Conservation (phyloP, 2,329 filamentous ascomycete species). For the Bipolaris victoriae region DNA sequence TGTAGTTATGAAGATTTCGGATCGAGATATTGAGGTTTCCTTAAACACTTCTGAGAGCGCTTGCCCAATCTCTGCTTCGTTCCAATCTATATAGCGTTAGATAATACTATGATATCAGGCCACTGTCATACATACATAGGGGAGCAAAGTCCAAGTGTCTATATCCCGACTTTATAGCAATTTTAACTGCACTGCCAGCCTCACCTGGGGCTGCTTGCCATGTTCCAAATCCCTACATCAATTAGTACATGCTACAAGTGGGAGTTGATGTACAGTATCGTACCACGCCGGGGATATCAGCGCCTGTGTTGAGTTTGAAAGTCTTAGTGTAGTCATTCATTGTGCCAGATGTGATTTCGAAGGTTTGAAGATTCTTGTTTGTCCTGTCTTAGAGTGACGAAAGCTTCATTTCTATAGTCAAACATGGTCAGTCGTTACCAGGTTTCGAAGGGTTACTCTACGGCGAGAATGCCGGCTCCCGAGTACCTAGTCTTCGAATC, state of each 20-base stretch:
- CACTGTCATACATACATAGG: background rate
- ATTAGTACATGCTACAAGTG: background rate
- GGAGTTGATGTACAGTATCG: background rate
- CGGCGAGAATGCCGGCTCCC: background rate
- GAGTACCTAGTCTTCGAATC: background rate
- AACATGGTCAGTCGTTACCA: background rate
- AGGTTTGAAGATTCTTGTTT: background rate
- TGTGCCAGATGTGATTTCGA: background rate
- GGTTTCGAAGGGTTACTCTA: background rate
- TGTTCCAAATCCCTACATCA: slow-evolving; percentile 41
- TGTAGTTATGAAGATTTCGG: slow-evolving; percentile 62
- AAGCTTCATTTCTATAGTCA: background rate
- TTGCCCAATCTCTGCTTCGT: slow-evolving; percentile 41
- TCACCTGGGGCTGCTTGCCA: slow-evolving; percentile 45
- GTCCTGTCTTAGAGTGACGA: background rate
- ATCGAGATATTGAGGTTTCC: slow-evolving; percentile 14
- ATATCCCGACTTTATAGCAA: slow-evolving; percentile 44
- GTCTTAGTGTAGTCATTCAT: background rate
- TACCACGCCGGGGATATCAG: background rate
- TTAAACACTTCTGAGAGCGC: slow-evolving; percentile 34
- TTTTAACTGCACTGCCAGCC: slow-evolving; percentile 52
- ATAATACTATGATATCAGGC: background rate
- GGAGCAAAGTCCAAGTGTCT: slow-evolving; percentile 30
- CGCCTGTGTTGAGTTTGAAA: background rate
- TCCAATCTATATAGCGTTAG: slow-evolving; percentile 9